Conservation (phyloP, 106 monocot species). For the Dendrobium huoshanense region DNA sequence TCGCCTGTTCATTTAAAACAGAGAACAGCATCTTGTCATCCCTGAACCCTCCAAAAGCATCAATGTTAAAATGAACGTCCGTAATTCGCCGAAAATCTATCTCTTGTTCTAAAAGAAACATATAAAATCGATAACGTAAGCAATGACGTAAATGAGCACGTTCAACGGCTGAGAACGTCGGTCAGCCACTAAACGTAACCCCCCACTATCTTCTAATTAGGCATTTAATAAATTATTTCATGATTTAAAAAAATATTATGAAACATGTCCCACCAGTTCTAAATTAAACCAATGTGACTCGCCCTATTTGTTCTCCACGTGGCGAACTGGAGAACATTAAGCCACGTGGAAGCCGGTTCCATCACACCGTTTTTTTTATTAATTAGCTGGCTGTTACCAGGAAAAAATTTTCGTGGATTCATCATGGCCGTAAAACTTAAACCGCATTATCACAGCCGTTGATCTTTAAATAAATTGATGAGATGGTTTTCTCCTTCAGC, state of each 20-base stretch:
- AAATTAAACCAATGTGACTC: neutral
- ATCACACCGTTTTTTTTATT: neutral
- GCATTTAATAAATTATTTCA: neutral
- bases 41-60: no score
- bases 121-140: neutral
- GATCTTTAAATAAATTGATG: neutral
- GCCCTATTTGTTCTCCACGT: neutral
- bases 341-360: neutral
- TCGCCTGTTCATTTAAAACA: no score
- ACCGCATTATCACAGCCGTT: neutral
- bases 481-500: neutral
- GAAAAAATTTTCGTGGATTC: neutral
- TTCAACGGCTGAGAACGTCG: neutral
- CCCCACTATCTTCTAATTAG: no score
- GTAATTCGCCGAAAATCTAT: neutral
- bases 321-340: neutral
- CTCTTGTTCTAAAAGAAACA: neutral
- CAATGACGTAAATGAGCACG: neutral
- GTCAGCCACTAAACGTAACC: neutral
- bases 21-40: no score
- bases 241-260: no score
- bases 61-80: neutral
- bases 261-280: neutral
- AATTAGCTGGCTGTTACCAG: neutral
- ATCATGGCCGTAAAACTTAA: neutral